phyloP scores from a whole-genome alignment of 1,284 basidiomycete species.

The Cutaneotrichosporon sp. region DNA sequence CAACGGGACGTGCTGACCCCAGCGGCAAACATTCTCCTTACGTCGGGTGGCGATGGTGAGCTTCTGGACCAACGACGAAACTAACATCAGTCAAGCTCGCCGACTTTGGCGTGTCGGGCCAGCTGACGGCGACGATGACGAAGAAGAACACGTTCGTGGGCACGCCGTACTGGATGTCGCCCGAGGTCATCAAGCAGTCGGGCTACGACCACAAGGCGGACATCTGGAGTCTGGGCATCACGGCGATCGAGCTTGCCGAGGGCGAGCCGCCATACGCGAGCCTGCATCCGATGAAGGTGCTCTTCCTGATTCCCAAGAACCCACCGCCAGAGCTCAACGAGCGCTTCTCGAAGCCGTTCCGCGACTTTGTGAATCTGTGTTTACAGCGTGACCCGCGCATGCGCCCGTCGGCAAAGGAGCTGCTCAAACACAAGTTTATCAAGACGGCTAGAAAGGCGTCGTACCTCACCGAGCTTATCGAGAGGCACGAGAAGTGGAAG shows the following conservation, averaged over 20 bases:
- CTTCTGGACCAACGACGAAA: background rate
- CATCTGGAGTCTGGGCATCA: constrained; percentile 94
- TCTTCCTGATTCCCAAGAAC: constrained; percentile 98
- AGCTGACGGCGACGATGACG: constrained; percentile 92
- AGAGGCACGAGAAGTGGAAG: constrained; percentile 89
- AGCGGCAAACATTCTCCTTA: constrained; percentile 95
- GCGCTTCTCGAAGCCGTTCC: constrained; percentile 86
- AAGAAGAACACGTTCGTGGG: constrained; percentile 99
- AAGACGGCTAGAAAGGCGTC: constrained; percentile 89
- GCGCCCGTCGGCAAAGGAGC: constrained; percentile 88
- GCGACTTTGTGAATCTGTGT: constrained; percentile 91
- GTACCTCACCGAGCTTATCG: constrained; percentile 93
- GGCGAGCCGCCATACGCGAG: constrained; percentile 98
- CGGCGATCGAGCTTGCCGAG: constrained; percentile 94
- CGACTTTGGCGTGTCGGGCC: constrained; percentile 99
- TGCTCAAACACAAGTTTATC: constrained; percentile 95
- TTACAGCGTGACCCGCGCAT: constrained; percentile 90
- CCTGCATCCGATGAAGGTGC: constrained; percentile 98
- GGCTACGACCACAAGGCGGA: constrained; percentile 99
- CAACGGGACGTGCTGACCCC: constrained; percentile 4
- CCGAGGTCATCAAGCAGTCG: constrained; percentile 98
- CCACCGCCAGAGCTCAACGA: constrained; percentile 83
- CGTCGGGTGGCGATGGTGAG: constrained; percentile 74
- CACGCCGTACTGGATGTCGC: constrained; percentile 98
- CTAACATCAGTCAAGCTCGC: constrained; percentile 73